Percentiles rank a stretch among this genome's conserved stretches.
Conservation (phyloP, 2,329 filamentous ascomycete genomes). For the Ophiostoma ips region DNA sequence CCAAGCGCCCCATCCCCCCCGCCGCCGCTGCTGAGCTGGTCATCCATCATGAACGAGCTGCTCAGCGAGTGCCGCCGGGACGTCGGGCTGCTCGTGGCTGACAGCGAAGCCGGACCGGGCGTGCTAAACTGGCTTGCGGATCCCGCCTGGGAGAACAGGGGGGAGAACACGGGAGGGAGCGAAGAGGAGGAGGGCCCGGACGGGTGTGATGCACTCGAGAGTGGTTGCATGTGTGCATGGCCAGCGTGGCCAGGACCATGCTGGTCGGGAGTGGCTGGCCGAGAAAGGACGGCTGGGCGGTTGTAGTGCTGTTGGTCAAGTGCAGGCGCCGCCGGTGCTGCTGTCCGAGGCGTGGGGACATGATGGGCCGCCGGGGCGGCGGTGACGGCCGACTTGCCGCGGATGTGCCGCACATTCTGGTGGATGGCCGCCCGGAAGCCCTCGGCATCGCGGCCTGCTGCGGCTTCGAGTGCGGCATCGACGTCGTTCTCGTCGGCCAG, state of each 20-base stretch:
- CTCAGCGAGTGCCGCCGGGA: conserved; percentile 37
- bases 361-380: not conserved
- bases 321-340: not conserved
- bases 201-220: not conserved
- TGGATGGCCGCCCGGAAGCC: conserved; percentile 19
- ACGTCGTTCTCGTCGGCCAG: conserved; percentile 34
- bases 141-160: conserved; percentile 25
- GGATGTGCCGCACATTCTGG: conserved; percentile 3
- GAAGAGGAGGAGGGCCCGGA: not conserved
- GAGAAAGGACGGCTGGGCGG: not conserved
- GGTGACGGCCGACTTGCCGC: conserved; percentile 1
- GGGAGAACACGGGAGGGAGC: conserved; percentile 2
- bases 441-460: conserved; percentile 17
- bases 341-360: not conserved
- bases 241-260: conserved; percentile 10
- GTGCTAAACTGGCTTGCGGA: conserved; percentile 30
- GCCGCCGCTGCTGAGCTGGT: conserved; percentile 13
- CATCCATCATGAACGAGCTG: conserved; percentile 32
- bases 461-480: conserved; percentile 24
- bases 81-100: conserved; percentile 31
- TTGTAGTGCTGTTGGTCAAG: not conserved
- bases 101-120: conserved; percentile 22
- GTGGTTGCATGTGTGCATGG: not conserved
- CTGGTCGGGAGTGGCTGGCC: not conserved
- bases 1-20: not conserved